phyloP scores from a whole-genome alignment of 164 flowering plant genomes.

The Saururus chinensis region DNA sequence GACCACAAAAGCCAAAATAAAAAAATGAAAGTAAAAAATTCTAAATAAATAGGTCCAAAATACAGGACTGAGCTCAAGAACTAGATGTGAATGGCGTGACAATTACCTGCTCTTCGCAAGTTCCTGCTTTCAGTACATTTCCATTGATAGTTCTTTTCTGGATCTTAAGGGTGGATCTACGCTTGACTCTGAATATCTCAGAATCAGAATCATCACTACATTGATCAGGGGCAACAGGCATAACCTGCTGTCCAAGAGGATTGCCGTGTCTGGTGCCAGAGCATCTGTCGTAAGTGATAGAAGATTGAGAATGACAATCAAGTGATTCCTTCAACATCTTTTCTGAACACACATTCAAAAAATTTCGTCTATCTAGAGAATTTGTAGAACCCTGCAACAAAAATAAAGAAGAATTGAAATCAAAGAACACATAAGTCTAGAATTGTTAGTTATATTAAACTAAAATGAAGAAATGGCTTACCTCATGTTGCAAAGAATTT shows the following conservation, averaged over 20 bases:
- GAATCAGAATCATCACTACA: slow-evolving; percentile 62
- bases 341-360: neutral
- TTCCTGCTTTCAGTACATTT: neutral
- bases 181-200: slow-evolving; percentile 67
- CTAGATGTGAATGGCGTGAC: neutral
- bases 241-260: slow-evolving; percentile 10
- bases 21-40: too few species aligned
- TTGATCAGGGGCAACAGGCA: slow-evolving; percentile 15
- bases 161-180: neutral
- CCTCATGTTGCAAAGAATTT: slow-evolving; percentile 19
- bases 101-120: neutral
- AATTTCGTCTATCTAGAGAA: neutral
- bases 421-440: neutral
- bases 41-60: neutral
- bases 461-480: slow-evolving; percentile 18
- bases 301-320: slow-evolving; percentile 18
- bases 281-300: slow-evolving; percentile 17
- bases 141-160: neutral
- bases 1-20: too few species aligned
- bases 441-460: neutral
- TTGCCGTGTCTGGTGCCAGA: slow-evolving; percentile 7
- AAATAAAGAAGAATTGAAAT: neutral
- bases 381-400: slow-evolving; percentile 18
- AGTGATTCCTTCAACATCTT: slow-evolving; percentile 8
- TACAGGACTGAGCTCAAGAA: neutral